These are phyloP conservation scores for Skeletonema tropicum DNA, from an alignment of 108 stramenopile species.

Conservation along the genomic window DNA sequence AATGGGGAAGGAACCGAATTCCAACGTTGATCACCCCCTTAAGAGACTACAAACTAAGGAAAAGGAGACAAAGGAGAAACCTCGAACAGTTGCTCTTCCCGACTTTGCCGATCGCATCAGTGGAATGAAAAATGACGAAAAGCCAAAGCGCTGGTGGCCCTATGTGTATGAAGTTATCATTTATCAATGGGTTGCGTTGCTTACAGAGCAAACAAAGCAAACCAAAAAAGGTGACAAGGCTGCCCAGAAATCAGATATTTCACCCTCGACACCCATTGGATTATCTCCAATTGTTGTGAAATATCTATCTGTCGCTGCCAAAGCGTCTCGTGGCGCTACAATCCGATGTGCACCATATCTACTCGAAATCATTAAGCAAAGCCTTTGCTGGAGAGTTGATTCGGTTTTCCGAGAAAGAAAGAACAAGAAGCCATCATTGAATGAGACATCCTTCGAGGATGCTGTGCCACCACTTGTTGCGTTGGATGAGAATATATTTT, in stretches of 20 bases:
- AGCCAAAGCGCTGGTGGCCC: slow-evolving; percentile 80
- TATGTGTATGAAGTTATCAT: slow-evolving; percentile 89
- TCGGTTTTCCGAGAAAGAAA: slow-evolving; percentile 48
- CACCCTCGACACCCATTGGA: slow-evolving; percentile 7
- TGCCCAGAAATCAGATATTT: slow-evolving; percentile 18
- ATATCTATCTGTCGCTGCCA: slow-evolving; percentile 65
- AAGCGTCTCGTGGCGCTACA: slow-evolving; percentile 66
- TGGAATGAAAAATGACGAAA: slow-evolving; percentile 42
- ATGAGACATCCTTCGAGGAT: slow-evolving; percentile 24
- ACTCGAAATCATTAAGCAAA: slow-evolving; percentile 88
- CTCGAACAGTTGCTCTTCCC: slow-evolving; percentile 47
- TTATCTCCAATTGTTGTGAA: slow-evolving; percentile 50
- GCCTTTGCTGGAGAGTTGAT: slow-evolving; percentile 74
- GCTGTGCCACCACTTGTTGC: slow-evolving; percentile 59
- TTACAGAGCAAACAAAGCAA: slow-evolving; percentile 78
- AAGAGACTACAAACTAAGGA: slow-evolving; percentile 14
- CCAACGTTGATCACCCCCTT: slow-evolving; percentile 35
- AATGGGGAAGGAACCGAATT: not conserved
- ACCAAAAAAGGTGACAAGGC: slow-evolving; percentile 38
- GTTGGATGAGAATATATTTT: slow-evolving; percentile 68
- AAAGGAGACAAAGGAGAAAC: not conserved
- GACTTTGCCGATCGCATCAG: slow-evolving; percentile 76
- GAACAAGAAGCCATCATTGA: slow-evolving; percentile 8
- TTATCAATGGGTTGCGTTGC: slow-evolving; percentile 84
- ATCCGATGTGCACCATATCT: slow-evolving; percentile 87